Conservation (phyloP, 2,329 filamentous ascomycete species). For the Xylaria sp. region DNA sequence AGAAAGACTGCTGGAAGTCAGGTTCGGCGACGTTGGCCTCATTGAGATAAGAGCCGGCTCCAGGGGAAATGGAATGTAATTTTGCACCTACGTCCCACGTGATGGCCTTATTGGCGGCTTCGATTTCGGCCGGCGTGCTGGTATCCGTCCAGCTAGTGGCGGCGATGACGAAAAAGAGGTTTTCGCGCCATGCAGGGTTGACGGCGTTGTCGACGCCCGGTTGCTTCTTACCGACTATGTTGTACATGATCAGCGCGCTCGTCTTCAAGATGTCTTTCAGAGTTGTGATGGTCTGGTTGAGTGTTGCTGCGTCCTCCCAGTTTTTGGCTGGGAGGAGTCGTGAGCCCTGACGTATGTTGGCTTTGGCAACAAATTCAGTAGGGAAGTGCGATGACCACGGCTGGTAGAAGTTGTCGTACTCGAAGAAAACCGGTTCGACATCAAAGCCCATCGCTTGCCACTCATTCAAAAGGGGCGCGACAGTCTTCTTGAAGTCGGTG, state of each 20-base stretch:
- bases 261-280: conserved; percentile 29
- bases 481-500: conserved; percentile 47
- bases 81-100: conserved; percentile 45
- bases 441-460: conserved; percentile 28
- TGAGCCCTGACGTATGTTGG: conserved; percentile 49
- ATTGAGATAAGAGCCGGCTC: conserved; percentile 41
- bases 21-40: conserved; percentile 44
- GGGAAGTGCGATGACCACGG: conserved; percentile 52
- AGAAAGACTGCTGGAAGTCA: conserved; percentile 42
- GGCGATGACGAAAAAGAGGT: conserved; percentile 49
- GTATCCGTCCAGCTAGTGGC: conserved; percentile 39
- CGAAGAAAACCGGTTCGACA: conserved; percentile 33
- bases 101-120: conserved; percentile 43
- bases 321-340: conserved; percentile 55
- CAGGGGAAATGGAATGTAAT: conserved; percentile 42
- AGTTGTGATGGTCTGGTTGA: conserved; percentile 20
- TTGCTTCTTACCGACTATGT: conserved; percentile 32
- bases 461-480: conserved; percentile 46
- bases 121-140: conserved; percentile 38
- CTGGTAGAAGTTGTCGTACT: conserved; percentile 46
- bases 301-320: conserved; percentile 48
- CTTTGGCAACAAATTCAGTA: conserved; percentile 47
- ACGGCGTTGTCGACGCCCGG: conserved; percentile 39
- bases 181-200: conserved; percentile 58
- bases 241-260: conserved; percentile 48